phyloP scores from a whole-genome alignment of 1,284 basidiomycete genomes.

The Limonomyces culmigenus region DNA sequence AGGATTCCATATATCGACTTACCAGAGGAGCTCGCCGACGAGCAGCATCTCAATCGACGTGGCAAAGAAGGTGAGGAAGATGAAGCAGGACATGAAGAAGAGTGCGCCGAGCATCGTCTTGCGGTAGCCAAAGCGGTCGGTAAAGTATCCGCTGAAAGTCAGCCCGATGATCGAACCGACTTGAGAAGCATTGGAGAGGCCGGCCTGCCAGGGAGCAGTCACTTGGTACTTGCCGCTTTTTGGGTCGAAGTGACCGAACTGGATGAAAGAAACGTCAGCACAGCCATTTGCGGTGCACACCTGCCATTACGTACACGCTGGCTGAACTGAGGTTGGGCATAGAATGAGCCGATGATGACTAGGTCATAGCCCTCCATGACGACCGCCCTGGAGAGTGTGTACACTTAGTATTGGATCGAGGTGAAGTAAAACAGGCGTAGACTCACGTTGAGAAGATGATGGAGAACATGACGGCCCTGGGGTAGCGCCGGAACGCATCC shows the following conservation, averaged over 20 bases:
- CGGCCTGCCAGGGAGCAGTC: neutral
- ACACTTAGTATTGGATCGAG: too few species aligned
- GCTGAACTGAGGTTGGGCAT: neutral
- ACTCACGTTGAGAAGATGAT: neutral
- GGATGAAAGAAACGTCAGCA: neutral
- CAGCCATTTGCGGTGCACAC: neutral
- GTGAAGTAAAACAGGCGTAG: neutral
- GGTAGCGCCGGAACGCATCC: conserved; percentile 20
- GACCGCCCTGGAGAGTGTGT: neutral
- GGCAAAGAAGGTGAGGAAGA: conserved; percentile 17
- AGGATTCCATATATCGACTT: too few species aligned
- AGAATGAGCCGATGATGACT: neutral
- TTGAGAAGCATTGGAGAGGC: neutral
- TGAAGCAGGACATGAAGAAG: conserved; percentile 11
- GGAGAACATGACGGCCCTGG: conserved; percentile 19
- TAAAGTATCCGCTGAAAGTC: neutral
- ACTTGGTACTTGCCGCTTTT: neutral
- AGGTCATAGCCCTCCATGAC: neutral
- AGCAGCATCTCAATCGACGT: conserved; percentile 16
- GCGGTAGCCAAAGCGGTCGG: neutral
- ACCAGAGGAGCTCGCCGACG: conserved; percentile 16
- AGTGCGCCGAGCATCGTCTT: conserved; percentile 15
- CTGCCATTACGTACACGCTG: neutral
- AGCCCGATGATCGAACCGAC: neutral
- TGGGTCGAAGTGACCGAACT: neutral